A percentile compares a stretch with the other conserved stretches of the same genome.
phyloP scores from a whole-genome alignment of 129 eudicot species.

The Silybum marianum region DNA sequence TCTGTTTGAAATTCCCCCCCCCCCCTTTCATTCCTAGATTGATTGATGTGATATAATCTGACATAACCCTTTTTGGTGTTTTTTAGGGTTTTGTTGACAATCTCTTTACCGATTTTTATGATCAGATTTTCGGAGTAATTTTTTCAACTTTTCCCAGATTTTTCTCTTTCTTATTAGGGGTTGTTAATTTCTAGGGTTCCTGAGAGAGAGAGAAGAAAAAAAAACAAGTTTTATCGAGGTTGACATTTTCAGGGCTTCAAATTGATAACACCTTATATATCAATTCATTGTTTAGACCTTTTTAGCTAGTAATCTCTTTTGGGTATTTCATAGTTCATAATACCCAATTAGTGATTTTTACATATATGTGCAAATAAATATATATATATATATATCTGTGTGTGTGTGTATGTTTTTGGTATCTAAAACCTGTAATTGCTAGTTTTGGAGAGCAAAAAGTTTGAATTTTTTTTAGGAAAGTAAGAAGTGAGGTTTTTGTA shows the following conservation, averaged over 20 bases:
- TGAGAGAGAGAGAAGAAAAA: not conserved
- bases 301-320: not conserved
- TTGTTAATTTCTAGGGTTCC: slow-evolving; percentile 16
- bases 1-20: not conserved
- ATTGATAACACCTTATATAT: slow-evolving; percentile 1
- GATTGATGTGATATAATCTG: slow-evolving; percentile 14
- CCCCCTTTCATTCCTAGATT: not conserved
- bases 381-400: not conserved
- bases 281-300: not conserved
- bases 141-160: not conserved
- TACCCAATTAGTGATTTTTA: not conserved
- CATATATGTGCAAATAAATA: slow-evolving; percentile 12
- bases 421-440: slow-evolving; percentile 17
- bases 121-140: slow-evolving; percentile 19
- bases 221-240: slow-evolving; percentile 9
- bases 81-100: slow-evolving; percentile 36
- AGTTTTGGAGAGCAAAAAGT: slow-evolving; percentile 14
- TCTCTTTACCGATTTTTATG: slow-evolving; percentile 26
- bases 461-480: not conserved
- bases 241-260: slow-evolving; percentile 26
- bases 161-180: slow-evolving; percentile 1
- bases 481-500: slow-evolving; percentile 9
- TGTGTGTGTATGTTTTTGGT: slow-evolving; percentile 6
- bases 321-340: not conserved
- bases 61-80: slow-evolving; percentile 7